Evolutionary conservation across 768 basidiomycete genomes (phyloP).

Genomic region (Glaciozyma martinii): DNA sequence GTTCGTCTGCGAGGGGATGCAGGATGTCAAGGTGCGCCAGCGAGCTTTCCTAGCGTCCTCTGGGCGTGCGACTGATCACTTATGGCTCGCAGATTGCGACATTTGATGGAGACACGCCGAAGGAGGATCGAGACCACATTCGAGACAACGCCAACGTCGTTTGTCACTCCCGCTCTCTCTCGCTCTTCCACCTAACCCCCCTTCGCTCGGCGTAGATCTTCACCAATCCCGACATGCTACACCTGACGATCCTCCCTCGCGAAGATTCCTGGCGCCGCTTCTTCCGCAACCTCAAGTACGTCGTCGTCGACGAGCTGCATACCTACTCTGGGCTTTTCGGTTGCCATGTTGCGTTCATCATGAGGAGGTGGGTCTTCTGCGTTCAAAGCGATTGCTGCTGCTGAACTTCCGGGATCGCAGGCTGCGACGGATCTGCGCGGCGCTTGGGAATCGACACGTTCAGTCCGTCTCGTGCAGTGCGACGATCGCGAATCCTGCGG

Average conservation of each 20-base stretch:
- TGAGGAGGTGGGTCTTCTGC: constrained; percentile 64
- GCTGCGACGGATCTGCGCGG: constrained; percentile 29
- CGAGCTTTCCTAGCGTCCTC: neutral
- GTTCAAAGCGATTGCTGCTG: neutral
- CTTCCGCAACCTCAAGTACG: constrained; percentile 57
- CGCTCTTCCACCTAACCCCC: neutral
- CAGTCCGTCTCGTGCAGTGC: constrained; percentile 77
- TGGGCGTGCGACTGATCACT: neutral
- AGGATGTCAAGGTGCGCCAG: constrained; percentile 48
- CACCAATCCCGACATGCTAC: constrained; percentile 84
- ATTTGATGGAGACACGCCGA: constrained; percentile 81
- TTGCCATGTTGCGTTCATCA: constrained; percentile 71
- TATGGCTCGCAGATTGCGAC: constrained; percentile 51
- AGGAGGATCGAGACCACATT: constrained; percentile 57
- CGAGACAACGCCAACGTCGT: constrained; percentile 50
- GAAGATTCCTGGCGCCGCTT: constrained; percentile 82
- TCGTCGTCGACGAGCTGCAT: constrained; percentile 70
- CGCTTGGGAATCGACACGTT: constrained; percentile 32
- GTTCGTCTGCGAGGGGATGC: constrained; percentile 53
- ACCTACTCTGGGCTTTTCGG: constrained; percentile 75
- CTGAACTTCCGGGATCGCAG: constrained; percentile 12
- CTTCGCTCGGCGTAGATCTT: constrained; percentile 48
- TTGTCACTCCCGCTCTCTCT: neutral
- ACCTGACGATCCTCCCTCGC: constrained; percentile 71
- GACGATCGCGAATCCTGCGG: constrained; percentile 64